Base-by-base conservation (phyloP, 441 rosid genomes). In the Codiaeum variegatum region DNA sequence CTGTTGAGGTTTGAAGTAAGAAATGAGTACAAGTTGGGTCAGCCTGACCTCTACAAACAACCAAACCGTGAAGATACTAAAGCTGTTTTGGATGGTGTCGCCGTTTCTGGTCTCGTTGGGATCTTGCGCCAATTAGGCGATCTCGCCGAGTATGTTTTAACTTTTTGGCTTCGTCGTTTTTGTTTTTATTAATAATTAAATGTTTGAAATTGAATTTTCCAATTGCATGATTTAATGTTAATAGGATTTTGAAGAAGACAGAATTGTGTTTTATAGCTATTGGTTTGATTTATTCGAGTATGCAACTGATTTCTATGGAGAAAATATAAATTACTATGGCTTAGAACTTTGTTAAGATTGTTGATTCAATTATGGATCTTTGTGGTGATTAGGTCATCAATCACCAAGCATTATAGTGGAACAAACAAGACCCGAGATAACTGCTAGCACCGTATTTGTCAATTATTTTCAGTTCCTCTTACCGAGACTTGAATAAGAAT, bases 121-220 rank as follows among this genome's bases (percentile, higher is more conserved):
- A 90, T 95, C 88, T 90, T 95, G 88, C 97, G 99, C 52, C 99
- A 93, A 76, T 73, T 95, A 61, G 98, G 99, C 86, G 99, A 95
- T 84, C 97, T 94, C 67, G 94, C 97, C 60, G 96, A 94, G 98
- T 94, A 82, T 66, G 96, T 82, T 69, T 36, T 23, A 32, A 36
- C 34, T 21, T 29, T 47, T 6, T 54, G 60, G 29, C 26, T 36
- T 49, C 24, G 2, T 10, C 46, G 1, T 24, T 23, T 21, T 23
- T 46, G 46, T 54, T 16, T 55, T 55, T 1, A 60, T 28, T 59
- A 46, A 66, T 38, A 31, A 13, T 75, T 18, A 47, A 46, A 63
- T 51, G 47, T 64, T 68, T 64, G 10, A 12, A 44, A 1, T 59
- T 16, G 0, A 19, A 12, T 29, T 26, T 26, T 58, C 10, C 19